Base-by-base conservation (phyloP, 352 stramenopile genomes). In the Pythium sp. region DNA sequence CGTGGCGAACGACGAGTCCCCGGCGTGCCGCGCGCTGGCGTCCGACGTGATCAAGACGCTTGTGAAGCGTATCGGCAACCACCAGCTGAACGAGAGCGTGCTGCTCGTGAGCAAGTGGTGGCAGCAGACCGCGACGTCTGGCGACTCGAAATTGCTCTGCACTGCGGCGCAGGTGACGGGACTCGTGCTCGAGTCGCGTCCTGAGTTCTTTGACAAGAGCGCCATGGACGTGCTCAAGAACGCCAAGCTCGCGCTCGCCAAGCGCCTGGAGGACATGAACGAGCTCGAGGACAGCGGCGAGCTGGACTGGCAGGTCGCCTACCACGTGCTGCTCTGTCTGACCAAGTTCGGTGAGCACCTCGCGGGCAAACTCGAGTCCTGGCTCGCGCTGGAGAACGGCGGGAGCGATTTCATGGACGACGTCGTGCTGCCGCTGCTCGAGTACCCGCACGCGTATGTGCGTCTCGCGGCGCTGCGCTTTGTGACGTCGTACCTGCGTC, bases 1-100 rank as follows among this genome's bases (percentile, higher is more conserved):
- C 58, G 71, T 99, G 30, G 92, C 94, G 0, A 99, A 99, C 71
- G 97, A 99, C 65, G 93, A 98, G 36, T 89, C 92, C 3, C 84
- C 87, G 1, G 81, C 80, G 62, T 99, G 96, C 69, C 91, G 95
- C 57, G 76, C 93, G 54, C 78, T 93, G 5, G 84, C 97, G 8
- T 75, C 84, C 6, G 78, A 90, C 41, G 86, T 81, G 47, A 91
- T 99, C 43, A 85, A 72, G 51, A 86, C 83, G 28, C 81, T 99
- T 3, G 71, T 99, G 38, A 83, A 85, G 65, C 90, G 97, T 58
- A 81, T 98, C 41, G 90, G 90, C 56, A 97, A 92, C 72, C 92
- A 98, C 58, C 75, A 94, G 55, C 72, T 98, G 24, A 94, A 97
- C 78, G 84, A 90, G 38, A 91, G 92, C 36, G 87, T 97, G 67